phyloP scores from a whole-genome alignment of 805 yeast species.

The Cyberlindnera xishuangbannaensis region DNA sequence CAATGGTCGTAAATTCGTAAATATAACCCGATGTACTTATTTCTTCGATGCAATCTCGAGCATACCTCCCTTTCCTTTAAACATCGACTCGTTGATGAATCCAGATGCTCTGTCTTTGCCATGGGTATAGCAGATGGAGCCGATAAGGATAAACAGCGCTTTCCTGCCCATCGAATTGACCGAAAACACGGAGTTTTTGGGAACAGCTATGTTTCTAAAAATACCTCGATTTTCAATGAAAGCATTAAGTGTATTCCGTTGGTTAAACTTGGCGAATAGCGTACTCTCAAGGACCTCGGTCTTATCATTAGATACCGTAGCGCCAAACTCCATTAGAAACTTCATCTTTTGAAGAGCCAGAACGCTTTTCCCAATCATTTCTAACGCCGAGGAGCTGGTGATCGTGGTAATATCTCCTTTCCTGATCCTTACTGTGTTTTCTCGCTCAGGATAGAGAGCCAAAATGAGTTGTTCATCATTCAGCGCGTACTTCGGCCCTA shows the following conservation, averaged over 20 bases:
- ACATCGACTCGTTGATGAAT: too few species aligned
- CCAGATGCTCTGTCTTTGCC: slow-evolving; percentile 18
- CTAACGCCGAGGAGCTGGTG: slow-evolving; percentile 4
- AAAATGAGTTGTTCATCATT: slow-evolving; percentile 12
- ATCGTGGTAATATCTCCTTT: not conserved
- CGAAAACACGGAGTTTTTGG: not conserved
- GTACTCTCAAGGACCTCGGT: slow-evolving; percentile 5
- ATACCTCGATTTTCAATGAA: not conserved
- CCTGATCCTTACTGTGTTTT: not conserved
- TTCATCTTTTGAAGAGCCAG: slow-evolving; percentile 10
- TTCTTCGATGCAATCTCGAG: too few species aligned
- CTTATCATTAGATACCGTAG: slow-evolving; percentile 3
- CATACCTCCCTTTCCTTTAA: too few species aligned
- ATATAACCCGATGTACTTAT: too few species aligned
- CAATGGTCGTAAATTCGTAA: too few species aligned
- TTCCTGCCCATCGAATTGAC: slow-evolving; percentile 4
- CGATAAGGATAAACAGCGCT: slow-evolving; percentile 22
- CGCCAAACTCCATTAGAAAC: slow-evolving; percentile 7
- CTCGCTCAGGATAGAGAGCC: slow-evolving; percentile 8
- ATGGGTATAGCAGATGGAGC: slow-evolving; percentile 19
- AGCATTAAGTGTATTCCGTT: slow-evolving; percentile 1
- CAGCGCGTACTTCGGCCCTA: slow-evolving; percentile 4
- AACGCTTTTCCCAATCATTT: slow-evolving; percentile 7
- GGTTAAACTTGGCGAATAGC: slow-evolving; percentile 1
- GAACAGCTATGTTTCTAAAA: not conserved